Evolutionary conservation across 1,284 basidiomycete species (phyloP).

Genomic region (Jaminaea rosea): DNA sequence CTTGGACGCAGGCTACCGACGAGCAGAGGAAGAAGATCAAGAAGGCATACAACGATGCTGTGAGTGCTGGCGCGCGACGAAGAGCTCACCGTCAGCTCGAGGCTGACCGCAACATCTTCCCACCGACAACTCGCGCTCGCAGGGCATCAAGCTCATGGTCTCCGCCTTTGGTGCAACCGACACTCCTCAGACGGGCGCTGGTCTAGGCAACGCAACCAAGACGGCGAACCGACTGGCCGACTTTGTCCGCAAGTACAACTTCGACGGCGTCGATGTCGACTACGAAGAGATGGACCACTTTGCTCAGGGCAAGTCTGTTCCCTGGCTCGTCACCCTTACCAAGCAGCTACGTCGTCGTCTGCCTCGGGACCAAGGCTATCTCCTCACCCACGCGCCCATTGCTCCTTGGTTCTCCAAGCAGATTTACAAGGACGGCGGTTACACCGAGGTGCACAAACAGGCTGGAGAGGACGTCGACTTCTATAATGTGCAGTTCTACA

Average conservation of each 20-base stretch:
- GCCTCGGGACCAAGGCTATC: background rate
- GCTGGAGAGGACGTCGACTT: slow-evolving; percentile 44
- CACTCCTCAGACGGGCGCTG: slow-evolving; percentile 48
- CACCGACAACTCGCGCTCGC: too few species aligned
- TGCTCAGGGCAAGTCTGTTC: slow-evolving; percentile 10
- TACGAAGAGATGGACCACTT: slow-evolving; percentile 52
- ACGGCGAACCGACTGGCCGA: slow-evolving; percentile 36
- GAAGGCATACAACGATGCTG: slow-evolving; percentile 48
- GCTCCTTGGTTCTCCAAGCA: slow-evolving; percentile 28
- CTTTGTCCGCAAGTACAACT: slow-evolving; percentile 50
- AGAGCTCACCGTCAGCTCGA: too few species aligned
- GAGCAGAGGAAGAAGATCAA: slow-evolving; percentile 40
- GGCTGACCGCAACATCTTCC: too few species aligned
- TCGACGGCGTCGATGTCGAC: slow-evolving; percentile 58
- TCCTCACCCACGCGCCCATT: slow-evolving; percentile 24
- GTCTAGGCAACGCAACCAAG: background rate
- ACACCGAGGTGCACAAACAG: slow-evolving; percentile 8
- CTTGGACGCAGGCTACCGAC: slow-evolving; percentile 39
- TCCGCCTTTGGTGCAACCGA: slow-evolving; percentile 52
- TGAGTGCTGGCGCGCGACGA: too few species aligned
- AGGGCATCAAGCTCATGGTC: slow-evolving; percentile 48
- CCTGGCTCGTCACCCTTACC: slow-evolving; percentile 25
- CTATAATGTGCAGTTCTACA: slow-evolving; percentile 51
- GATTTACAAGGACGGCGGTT: slow-evolving; percentile 17
- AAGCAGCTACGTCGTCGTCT: background rate